These are phyloP conservation scores for Trypanosomatidae sp. DNA, from an alignment of 208 protist genomes.

Conservation along the genomic window DNA sequence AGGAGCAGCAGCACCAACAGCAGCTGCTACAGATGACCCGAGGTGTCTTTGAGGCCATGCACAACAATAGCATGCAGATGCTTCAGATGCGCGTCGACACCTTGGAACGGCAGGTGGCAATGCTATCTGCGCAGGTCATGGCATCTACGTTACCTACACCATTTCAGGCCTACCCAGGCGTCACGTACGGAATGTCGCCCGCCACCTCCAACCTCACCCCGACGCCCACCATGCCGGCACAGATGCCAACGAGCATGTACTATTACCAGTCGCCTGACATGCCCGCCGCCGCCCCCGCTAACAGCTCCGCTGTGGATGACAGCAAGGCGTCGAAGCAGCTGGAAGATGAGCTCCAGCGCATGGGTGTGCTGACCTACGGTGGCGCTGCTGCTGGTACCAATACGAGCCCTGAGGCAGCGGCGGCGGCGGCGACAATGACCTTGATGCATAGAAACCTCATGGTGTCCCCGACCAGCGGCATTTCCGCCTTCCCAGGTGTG, in stretches of 20 bases:
- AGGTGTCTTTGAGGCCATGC: conserved; percentile 23
- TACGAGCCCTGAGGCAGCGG: conserved; percentile 9
- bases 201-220: conserved; percentile 6
- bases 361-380: conserved; percentile 23
- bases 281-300: conserved; percentile 9
- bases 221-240: conserved; percentile 15
- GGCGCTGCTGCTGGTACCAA: conserved; percentile 16
- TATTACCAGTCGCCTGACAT: conserved; percentile 20
- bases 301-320: conserved; percentile 4
- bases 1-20: conserved; percentile 22
- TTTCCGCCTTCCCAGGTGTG: conserved; percentile 17
- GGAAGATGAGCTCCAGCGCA: conserved; percentile 38
- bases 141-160: conserved; percentile 2
- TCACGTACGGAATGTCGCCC: conserved; percentile 18
- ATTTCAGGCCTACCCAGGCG: conserved; percentile 22
- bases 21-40: conserved; percentile 14
- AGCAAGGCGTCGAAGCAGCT: conserved; percentile 26
- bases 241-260: conserved; percentile 20
- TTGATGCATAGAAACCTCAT: conserved; percentile 29
- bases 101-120: conserved; percentile 33
- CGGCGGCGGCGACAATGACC: conserved; percentile 15
- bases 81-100: conserved; percentile 44
- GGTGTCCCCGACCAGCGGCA: conserved; percentile 18
- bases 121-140: conserved; percentile 26
- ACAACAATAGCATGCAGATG: conserved; percentile 29